Evolutionary conservation across 202 grass and related monocot genomes (phyloP), one percentile per base, ranked within the genome.

Genomic region (Sporobolus alterniflorus): DNA sequence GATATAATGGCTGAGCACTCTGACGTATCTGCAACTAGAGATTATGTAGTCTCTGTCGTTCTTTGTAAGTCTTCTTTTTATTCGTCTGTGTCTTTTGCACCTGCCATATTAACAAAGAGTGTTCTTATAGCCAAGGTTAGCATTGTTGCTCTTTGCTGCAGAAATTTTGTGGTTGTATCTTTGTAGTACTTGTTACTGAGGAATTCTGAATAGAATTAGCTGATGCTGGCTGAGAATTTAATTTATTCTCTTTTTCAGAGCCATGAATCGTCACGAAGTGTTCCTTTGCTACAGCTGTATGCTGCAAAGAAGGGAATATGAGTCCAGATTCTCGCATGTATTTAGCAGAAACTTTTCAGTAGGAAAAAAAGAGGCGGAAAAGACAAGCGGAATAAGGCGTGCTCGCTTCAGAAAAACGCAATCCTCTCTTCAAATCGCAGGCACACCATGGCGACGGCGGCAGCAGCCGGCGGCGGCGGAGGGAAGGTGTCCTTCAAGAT

Each of bases 401-500:
- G 31, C 16, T 61, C 9, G 76, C 76, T n/a, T 79, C 15, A 67
- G 15, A 52, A 54, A 67, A 79, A 67, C 77, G 77, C 64, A 29
- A 68, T 9, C 26, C 57, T 61, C 11, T 0, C 5, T 3, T 28
- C 48, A 9, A 3, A 11, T 16, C 21, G 33, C 56, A 72, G 64
- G 24, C 63, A 33, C 28, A 11, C 39, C 28, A 62, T 81, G 89
- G 85, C 83, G 66, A 76, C 85, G 69, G 50, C 48, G 77, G 64
- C 43, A 71, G 74, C 57, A 69, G 74, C 50, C 46, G 76, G 63
- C 36, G 77, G 52, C 46, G 76, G 63, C 0, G 94, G 90, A 22
- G 93, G 96, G 56, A 99, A 99, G 96, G 96, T 99, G 32, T 96
- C 91, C 0, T 99, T 96, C 87, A 99, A 96, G 87, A 78, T 96